These are phyloP conservation scores for Rheum nobile DNA, from an alignment of 148 eudicot genomes.

Conservation along the genomic window DNA sequence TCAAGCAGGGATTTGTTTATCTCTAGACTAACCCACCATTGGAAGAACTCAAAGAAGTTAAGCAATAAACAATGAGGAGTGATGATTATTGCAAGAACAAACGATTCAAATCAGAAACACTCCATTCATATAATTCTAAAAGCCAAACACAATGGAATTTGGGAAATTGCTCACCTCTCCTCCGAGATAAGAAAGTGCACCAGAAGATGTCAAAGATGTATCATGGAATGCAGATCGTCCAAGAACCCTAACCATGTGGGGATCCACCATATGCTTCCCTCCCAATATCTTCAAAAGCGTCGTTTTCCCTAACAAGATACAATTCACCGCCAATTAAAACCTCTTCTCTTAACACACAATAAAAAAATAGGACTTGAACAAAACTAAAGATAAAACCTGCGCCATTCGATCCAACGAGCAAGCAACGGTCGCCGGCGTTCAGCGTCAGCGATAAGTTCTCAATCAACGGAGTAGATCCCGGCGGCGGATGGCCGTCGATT, in stretches of 20 bases:
- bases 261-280: constrained; percentile 98
- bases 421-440: constrained; percentile 56
- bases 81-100: not conserved
- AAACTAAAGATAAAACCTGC: constrained; percentile 43
- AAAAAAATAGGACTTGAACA: not conserved
- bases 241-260: constrained; percentile 70
- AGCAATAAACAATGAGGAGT: not conserved
- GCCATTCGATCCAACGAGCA: constrained; percentile 94
- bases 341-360: not conserved
- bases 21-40: not conserved
- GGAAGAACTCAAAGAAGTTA: not conserved
- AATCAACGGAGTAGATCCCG: constrained; percentile 76
- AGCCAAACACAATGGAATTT: not conserved
- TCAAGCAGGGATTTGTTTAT: not conserved
- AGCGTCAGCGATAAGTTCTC: constrained; percentile 51
- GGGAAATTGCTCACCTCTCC: constrained; percentile 48
- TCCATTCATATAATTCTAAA: not conserved
- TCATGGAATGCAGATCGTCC: constrained; percentile 97
- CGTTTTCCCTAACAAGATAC: constrained; percentile 52
- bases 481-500: constrained; percentile 95
- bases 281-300: constrained; percentile 88
- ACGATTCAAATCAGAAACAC: not conserved
- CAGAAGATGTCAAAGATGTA: constrained; percentile 73
- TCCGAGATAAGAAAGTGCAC: constrained; percentile 80
- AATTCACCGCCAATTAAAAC: not conserved